A percentile compares a stretch with the other conserved stretches of the same genome.
These are phyloP conservation scores for Colletotrichum destructivum DNA, from an alignment of 2,329 filamentous ascomycete species.

Conservation along the genomic window DNA sequence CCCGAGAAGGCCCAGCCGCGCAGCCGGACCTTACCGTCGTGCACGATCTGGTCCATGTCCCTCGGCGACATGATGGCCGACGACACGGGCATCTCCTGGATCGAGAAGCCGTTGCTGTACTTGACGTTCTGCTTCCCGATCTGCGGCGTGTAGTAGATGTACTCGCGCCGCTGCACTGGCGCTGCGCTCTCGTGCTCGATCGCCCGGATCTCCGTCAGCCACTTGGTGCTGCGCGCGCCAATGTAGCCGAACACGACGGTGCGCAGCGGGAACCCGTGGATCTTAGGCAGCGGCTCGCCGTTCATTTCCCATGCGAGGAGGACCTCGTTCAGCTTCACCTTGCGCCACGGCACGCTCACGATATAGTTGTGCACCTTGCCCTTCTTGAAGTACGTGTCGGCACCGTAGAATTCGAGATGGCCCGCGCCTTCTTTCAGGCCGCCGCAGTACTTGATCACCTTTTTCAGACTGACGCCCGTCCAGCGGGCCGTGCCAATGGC, in stretches of 20 bases:
- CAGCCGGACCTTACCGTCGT: conserved; percentile 70
- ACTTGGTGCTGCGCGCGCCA: conserved; percentile 75
- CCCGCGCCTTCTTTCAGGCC: conserved; percentile 68
- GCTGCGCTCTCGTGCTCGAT: conserved; percentile 69
- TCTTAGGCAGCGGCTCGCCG: conserved; percentile 72
- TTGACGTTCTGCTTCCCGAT: conserved; percentile 77
- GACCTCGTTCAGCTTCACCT: conserved; percentile 77
- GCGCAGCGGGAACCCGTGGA: conserved; percentile 77
- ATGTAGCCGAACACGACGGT: conserved; percentile 77
- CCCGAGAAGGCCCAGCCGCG: conserved; percentile 72
- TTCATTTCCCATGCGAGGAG: conserved; percentile 82
- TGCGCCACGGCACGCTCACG: conserved; percentile 76
- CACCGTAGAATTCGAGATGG: conserved; percentile 78
- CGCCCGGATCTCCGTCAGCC: conserved; percentile 74
- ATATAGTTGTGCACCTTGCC: conserved; percentile 76
- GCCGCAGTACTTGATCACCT: conserved; percentile 79
- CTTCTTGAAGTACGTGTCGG: conserved; percentile 82
- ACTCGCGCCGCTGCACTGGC: conserved; percentile 76
- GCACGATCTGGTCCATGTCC: conserved; percentile 71
- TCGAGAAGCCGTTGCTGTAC: conserved; percentile 74
- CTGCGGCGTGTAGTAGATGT: conserved; percentile 79
- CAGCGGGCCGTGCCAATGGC: conserved; percentile 78
- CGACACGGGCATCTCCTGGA: conserved; percentile 81
- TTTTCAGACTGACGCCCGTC: conserved; percentile 76
- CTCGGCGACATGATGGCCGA: conserved; percentile 76